Evolutionary conservation across 2,329 filamentous ascomycete genomes (phyloP).

Genomic region (Penicillium nordicum): DNA sequence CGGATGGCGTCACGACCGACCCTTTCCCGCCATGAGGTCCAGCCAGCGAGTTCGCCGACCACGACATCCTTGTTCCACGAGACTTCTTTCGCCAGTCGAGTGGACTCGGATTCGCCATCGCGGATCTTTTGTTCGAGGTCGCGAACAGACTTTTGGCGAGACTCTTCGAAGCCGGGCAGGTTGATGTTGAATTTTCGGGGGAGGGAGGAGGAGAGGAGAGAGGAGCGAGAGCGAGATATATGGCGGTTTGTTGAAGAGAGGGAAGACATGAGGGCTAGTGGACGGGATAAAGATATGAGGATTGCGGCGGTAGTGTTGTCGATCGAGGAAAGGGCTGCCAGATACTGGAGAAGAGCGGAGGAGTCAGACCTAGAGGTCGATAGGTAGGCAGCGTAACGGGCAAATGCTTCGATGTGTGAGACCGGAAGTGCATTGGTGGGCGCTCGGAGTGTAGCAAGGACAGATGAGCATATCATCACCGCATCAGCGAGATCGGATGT

Average conservation of each 20-base stretch:
- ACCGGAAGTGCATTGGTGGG: conserved; percentile 62
- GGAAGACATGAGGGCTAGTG: conserved; percentile 70
- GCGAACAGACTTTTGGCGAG: conserved; percentile 73
- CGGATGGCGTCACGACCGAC: conserved; percentile 71
- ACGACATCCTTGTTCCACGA: conserved; percentile 92
- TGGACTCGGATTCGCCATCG: conserved; percentile 66
- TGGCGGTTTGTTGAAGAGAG: conserved; percentile 72
- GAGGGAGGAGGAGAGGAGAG: conserved; percentile 60
- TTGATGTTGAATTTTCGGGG: conserved; percentile 48
- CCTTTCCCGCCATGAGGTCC: conserved; percentile 83
- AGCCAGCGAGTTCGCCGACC: conserved; percentile 84
- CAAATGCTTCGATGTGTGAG: conserved; percentile 66
- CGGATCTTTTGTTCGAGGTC: conserved; percentile 79
- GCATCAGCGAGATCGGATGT: conserved; percentile 49
- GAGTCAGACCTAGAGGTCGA: conserved; percentile 61
- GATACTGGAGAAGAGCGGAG: conserved; percentile 69
- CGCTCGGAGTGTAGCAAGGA: conserved; percentile 49
- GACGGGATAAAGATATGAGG: conserved; percentile 72
- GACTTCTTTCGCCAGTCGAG: conserved; percentile 74
- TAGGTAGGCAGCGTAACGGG: conserved; percentile 66
- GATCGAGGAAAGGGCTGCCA: conserved; percentile 73
- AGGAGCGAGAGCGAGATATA: conserved; percentile 73
- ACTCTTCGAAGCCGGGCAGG: conserved; percentile 68
- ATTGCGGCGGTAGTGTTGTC: conserved; percentile 81
- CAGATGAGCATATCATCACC: conserved; percentile 41